phyloP scores from a whole-genome alignment of 2,329 filamentous ascomycete species.

The Diaporthe sp. region DNA sequence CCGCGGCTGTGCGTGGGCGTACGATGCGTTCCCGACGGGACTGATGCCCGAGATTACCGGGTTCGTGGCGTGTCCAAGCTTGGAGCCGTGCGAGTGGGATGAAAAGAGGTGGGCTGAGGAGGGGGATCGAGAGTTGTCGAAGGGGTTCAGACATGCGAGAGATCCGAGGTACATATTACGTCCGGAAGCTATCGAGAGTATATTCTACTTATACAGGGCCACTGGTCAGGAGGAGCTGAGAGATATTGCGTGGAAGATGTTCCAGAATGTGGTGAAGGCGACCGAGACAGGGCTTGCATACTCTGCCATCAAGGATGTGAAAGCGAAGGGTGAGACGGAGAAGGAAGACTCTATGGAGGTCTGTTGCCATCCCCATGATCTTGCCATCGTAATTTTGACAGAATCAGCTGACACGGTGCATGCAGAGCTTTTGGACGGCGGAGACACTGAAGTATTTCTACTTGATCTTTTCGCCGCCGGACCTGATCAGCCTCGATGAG shows the following conservation, averaged over 20 bases:
- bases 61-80: slow-evolving; percentile 49
- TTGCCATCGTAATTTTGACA: fast-evolving
- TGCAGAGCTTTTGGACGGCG: slow-evolving; percentile 53
- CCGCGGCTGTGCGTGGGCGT: slow-evolving; percentile 62
- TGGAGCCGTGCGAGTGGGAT: slow-evolving; percentile 46
- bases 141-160: slow-evolving; percentile 40
- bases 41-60: slow-evolving; percentile 65
- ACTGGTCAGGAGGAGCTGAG: slow-evolving; percentile 65
- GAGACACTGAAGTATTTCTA: slow-evolving; percentile 70
- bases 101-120: slow-evolving; percentile 46
- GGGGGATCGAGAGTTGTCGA: slow-evolving; percentile 38
- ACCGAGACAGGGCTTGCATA: slow-evolving; percentile 63
- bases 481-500: slow-evolving; percentile 67
- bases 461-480: slow-evolving; percentile 67
- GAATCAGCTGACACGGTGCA: neutral
- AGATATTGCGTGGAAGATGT: slow-evolving; percentile 73
- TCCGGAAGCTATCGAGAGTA: slow-evolving; percentile 74
- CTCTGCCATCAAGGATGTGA: slow-evolving; percentile 64
- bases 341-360: slow-evolving; percentile 71
- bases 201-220: slow-evolving; percentile 71
- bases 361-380: neutral
- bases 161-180: slow-evolving; percentile 62
- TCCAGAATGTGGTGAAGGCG: slow-evolving; percentile 60
- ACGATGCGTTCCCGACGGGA: slow-evolving; percentile 59
- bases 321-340: slow-evolving; percentile 43